Base-by-base conservation (phyloP, 768 basidiomycete species). In the Lentinus brumalis region DNA sequence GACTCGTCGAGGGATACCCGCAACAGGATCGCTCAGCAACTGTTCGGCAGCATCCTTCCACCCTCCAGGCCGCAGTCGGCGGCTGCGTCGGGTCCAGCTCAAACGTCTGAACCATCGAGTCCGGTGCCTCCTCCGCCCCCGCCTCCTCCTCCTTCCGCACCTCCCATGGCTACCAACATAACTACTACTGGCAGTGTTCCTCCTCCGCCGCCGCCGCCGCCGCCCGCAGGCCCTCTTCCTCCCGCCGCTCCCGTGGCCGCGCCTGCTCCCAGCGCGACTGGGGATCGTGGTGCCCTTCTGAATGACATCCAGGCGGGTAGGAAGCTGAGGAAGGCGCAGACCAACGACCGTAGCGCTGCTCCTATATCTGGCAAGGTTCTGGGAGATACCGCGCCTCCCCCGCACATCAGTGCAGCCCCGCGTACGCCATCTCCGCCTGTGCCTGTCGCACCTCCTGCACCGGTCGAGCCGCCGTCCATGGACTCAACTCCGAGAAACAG, bases 341-440 rank as follows among this genome's bases (percentile, higher is more conserved):
- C 96, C 0, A 84, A 89, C 53, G 96, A 98, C 71, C 88, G 90
- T 68, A 93, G 91, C 65, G 86, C 71, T 0, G 84, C 89, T 4
- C 73, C 81, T 0, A 77, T 88, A 15, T 82, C 89, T 30, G 96
- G 96, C 6, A 84, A 75, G 57, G 92, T 99, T 6, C 61, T 98
- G 18, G 94, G 91, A 12, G 91, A 92, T 63, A 74, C 72, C 50
- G 83, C 81, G 12, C 87, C 90, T 21, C 91, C 94, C 4, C 59
- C 78, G 0, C 91, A 95, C 69, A 87, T 91, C 70, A 85, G 74
- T 65, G 70, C 76, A 35, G 78, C 74, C 11, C 78, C 82, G n/a
- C 73, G 75, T 16, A 67, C 76, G 41, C 73, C 72, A 0, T 80
- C 82, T 21, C 81, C 84, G 3, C 75, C 74, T 31, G 65, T 74